These are phyloP conservation scores for Coemansia sp. DNA, from an alignment of 192 early-diverging fungal genomes.

Conservation along the genomic window DNA sequence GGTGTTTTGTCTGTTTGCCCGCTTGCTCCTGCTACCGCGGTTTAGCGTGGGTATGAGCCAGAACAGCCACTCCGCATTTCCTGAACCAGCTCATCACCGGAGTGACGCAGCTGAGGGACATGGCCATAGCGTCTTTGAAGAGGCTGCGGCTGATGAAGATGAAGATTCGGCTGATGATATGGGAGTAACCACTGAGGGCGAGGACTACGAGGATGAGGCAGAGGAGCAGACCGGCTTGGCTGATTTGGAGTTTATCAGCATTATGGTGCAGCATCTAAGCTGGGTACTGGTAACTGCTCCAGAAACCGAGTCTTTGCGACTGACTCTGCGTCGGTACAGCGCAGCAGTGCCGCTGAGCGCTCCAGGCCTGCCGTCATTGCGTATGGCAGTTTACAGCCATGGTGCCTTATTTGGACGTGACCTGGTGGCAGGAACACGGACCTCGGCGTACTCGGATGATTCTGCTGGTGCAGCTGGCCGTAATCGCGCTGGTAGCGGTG, in stretches of 20 bases:
- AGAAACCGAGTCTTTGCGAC: constrained; percentile 79
- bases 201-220: constrained; percentile 1
- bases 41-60: constrained; percentile 14
- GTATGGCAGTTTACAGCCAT: constrained; percentile 4
- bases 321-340: constrained; percentile 77
- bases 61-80: neutral
- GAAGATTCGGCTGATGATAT: neutral
- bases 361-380: constrained; percentile 13
- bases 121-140: neutral
- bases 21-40: constrained; percentile 68
- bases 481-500: neutral
- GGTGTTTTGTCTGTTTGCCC: constrained; percentile 84
- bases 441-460: constrained; percentile 8
- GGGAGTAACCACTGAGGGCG: neutral
- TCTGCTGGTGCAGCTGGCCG: constrained; percentile 1
- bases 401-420: neutral
- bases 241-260: constrained; percentile 82
- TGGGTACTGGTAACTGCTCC: constrained; percentile 94
- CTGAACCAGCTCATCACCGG: too few species aligned
- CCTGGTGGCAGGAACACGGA: neutral
- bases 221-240: neutral
- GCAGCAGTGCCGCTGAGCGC: constrained; percentile 39
- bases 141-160: neutral
- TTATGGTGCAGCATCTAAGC: constrained; percentile 97
- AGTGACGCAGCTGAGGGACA: neutral